Evolutionary conservation across 768 basidiomycete genomes (phyloP).

Genomic region (Tylopilus subfusipes): DNA sequence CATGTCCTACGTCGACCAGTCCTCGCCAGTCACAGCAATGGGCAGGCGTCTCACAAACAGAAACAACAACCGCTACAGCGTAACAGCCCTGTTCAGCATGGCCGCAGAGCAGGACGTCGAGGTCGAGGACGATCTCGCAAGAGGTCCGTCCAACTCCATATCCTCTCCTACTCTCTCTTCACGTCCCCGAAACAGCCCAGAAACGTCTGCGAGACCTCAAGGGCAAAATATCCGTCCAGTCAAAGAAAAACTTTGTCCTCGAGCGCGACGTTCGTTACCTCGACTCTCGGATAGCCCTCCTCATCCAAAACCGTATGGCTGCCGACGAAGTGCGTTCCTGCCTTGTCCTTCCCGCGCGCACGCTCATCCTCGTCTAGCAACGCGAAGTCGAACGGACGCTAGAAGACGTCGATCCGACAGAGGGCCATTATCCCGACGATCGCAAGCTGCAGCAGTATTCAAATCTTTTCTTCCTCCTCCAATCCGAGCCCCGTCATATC

Average conservation of each 20-base stretch:
- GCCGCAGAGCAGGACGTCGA: slow-evolving; percentile 98
- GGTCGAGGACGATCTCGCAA: slow-evolving; percentile 93
- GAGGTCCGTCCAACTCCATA: slow-evolving; percentile 53
- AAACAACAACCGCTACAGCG: slow-evolving; percentile 95
- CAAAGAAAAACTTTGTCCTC: slow-evolving; percentile 99
- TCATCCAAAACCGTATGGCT: slow-evolving; percentile 98
- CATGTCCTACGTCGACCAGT: slow-evolving; percentile 63
- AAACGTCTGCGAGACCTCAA: slow-evolving; percentile 96
- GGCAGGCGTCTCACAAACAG: slow-evolving; percentile 80
- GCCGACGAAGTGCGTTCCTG: slow-evolving; percentile 73
- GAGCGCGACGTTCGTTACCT: slow-evolving; percentile 98
- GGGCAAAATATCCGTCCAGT: slow-evolving; percentile 94
- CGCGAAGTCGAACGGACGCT: slow-evolving; percentile 92
- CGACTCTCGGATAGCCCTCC: slow-evolving; percentile 92
- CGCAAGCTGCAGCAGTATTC: slow-evolving; percentile 93
- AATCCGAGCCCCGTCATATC: slow-evolving; percentile 96
- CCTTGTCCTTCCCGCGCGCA: background rate
- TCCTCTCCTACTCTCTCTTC: background rate
- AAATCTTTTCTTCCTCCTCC: slow-evolving; percentile 97
- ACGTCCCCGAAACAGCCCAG: slow-evolving; percentile 61
- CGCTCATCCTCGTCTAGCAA: slow-evolving; percentile 53
- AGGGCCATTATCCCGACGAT: slow-evolving; percentile 93
- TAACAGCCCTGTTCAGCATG: slow-evolving; percentile 95
- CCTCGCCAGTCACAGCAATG: slow-evolving; percentile 60
- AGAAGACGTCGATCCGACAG: slow-evolving; percentile 91